These are phyloP conservation scores for Zygnema cylindricum DNA, from an alignment of 139 green algal species.

Conservation along the genomic window DNA sequence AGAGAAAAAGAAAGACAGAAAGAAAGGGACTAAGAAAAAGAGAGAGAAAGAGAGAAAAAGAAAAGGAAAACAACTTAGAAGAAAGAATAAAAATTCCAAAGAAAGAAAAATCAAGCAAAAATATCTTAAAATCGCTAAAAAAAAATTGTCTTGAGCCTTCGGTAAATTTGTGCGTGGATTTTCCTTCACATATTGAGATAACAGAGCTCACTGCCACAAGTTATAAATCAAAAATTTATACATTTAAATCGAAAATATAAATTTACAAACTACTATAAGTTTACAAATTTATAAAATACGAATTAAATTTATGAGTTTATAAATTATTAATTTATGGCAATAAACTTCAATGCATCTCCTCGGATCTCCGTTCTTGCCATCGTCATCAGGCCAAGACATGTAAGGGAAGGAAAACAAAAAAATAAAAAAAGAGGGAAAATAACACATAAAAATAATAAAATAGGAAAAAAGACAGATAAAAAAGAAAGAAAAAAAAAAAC, in stretches of 20 bases:
- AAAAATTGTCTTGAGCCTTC: not conserved
- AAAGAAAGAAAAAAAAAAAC: not conserved
- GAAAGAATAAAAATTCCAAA: too few species aligned
- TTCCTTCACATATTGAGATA: not conserved
- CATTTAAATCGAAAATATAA: too few species aligned
- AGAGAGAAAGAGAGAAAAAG: too few species aligned
- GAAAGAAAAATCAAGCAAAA: too few species aligned
- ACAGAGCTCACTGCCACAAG: not conserved
- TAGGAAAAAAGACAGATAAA: not conserved
- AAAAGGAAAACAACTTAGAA: too few species aligned
- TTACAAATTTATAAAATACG: too few species aligned
- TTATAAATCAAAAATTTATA: too few species aligned
- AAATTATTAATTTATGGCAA: not conserved
- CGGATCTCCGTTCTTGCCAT: not conserved
- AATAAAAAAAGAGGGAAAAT: not conserved
- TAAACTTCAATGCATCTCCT: not conserved
- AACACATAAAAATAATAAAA: not conserved
- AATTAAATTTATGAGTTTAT: too few species aligned
- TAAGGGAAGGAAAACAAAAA: not conserved
- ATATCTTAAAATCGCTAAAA: too few species aligned
- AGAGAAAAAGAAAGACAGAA: too few species aligned
- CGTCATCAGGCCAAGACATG: not conserved
- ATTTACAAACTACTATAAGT: too few species aligned
- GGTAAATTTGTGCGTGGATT: not conserved
- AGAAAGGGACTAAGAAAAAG: too few species aligned